Conservation (phyloP, 2,329 filamentous ascomycete genomes). For the Pestalotiopsis sp. region DNA sequence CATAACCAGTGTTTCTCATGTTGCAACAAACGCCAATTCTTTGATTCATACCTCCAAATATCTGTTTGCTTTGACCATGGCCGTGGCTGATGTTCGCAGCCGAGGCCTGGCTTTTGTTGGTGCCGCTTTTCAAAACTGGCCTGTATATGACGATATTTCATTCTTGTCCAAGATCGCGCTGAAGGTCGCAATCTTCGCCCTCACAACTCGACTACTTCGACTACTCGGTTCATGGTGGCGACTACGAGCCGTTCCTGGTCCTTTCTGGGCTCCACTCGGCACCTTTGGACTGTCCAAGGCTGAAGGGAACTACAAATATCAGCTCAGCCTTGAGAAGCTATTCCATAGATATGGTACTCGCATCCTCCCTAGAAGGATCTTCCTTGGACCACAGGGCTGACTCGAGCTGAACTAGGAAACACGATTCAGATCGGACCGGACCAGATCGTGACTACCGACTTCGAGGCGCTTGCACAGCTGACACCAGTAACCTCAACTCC, state of each 20-base stretch:
- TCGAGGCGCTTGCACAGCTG: not conserved
- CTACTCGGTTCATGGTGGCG: not conserved
- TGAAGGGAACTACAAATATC: not conserved
- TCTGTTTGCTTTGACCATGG: no score
- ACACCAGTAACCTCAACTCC: not conserved
- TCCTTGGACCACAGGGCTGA: not conserved
- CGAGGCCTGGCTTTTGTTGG: no score
- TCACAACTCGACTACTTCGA: not conserved
- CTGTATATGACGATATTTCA: not conserved
- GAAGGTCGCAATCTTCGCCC: not conserved
- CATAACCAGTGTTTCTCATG: not conserved
- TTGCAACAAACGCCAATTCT: not conserved
- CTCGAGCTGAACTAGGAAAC: not conserved
- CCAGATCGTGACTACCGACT: not conserved
- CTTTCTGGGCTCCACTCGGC: not conserved
- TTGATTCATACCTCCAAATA: no score
- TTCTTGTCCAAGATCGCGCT: not conserved
- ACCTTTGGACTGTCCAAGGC: not conserved
- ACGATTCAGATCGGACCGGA: not conserved
- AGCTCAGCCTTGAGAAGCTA: not conserved
- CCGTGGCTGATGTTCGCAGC: no score
- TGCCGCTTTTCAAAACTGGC: no score
- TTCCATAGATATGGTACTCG: not conserved
- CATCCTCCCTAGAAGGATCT: not conserved
- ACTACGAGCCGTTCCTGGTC: not conserved